Base-by-base conservation (phyloP, 129 eudicot species). In the Solidago caesia region DNA sequence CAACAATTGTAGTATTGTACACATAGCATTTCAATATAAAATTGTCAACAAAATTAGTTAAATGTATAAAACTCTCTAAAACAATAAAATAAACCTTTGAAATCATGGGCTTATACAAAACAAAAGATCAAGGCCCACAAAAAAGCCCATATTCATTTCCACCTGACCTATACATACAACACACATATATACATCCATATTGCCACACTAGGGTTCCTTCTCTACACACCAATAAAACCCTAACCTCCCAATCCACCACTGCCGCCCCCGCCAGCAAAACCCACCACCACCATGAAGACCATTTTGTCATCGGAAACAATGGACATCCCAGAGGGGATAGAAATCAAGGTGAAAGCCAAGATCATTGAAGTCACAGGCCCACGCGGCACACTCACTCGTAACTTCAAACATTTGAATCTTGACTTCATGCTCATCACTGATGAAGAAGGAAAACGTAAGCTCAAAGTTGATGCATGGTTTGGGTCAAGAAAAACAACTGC, bases 291-390 rank as follows among this genome's bases (percentile, higher is more conserved):
- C 41, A 86, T 86, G 90, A 86, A 86, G 90, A 80, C 84, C 0
- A 84, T 86, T 44, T 60, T 86, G 0, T 86, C 90, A 16, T 86
- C 90, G 45, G 87, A 86, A 42, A 73, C 85, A 8, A 86, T 86
- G 90, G 90, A 86, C 62, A 86, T 86, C 78, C 90, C 90, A 0
- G 90, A 86, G 1, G 90, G 83, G 2, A 55, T 86, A 3, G 77
- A 77, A 55, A 77, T 86, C 74, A 86, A 70, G 5, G 67, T 86
- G 3, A 62, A 86, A 16, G 90, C 90, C 6, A 86, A 86, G 73
- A 61, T 86, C 72, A 80, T 80, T 2, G 80, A 75, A 74, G 84
- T 80, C 29, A 80, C 64, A 14, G 80, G 80, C 7, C 80, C 84
- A 47, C 80, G 84, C 33, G 84, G 84, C 61, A 80, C 84, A 66